Percentiles rank a stretch among this genome's conserved stretches.
Conservation (phyloP, 2,329 filamentous ascomycete species). For the Zymoseptoria tritici region DNA sequence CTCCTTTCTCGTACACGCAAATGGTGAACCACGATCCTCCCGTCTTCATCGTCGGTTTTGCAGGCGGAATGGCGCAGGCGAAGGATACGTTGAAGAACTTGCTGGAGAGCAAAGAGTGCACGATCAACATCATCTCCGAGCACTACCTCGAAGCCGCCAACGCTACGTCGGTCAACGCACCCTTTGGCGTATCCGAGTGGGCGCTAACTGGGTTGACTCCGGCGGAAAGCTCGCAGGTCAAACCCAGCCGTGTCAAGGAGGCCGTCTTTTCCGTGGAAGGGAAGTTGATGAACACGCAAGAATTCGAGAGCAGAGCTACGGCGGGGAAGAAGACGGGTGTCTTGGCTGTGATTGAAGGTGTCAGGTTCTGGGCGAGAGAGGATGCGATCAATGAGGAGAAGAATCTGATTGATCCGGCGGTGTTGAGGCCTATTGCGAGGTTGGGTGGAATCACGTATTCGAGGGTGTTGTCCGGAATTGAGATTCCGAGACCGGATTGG, state of each 20-base stretch:
- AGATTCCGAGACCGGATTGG: slow-evolving; percentile 57
- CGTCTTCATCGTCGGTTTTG: slow-evolving; percentile 62
- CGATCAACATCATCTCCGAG: slow-evolving; percentile 79
- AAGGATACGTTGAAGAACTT: slow-evolving; percentile 80
- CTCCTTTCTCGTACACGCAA: slow-evolving; percentile 82
- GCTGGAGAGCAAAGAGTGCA: slow-evolving; percentile 61
- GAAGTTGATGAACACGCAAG: slow-evolving; percentile 62
- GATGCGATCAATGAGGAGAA: slow-evolving; percentile 76
- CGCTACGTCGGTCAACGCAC: slow-evolving; percentile 68
- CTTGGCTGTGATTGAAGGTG: slow-evolving; percentile 72
- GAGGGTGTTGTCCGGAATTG: slow-evolving; percentile 60
- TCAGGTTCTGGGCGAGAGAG: slow-evolving; percentile 80
- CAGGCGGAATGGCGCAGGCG: slow-evolving; percentile 49
- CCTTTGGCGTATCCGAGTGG: slow-evolving; percentile 74
- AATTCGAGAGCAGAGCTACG: slow-evolving; percentile 66
- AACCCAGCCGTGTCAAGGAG: slow-evolving; percentile 68
- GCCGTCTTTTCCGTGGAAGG: slow-evolving; percentile 77
- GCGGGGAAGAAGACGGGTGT: slow-evolving; percentile 70
- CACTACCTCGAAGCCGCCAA: slow-evolving; percentile 84
- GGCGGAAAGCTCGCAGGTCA: slow-evolving; percentile 57
- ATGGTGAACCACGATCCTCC: slow-evolving; percentile 81
- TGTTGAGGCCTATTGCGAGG: slow-evolving; percentile 68
- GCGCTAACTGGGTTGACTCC: slow-evolving; percentile 67
- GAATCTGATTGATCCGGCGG: slow-evolving; percentile 64
- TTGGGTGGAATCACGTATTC: slow-evolving; percentile 83